Conservation (phyloP, 306 rosid genomes). For the Rosa lucieae region DNA sequence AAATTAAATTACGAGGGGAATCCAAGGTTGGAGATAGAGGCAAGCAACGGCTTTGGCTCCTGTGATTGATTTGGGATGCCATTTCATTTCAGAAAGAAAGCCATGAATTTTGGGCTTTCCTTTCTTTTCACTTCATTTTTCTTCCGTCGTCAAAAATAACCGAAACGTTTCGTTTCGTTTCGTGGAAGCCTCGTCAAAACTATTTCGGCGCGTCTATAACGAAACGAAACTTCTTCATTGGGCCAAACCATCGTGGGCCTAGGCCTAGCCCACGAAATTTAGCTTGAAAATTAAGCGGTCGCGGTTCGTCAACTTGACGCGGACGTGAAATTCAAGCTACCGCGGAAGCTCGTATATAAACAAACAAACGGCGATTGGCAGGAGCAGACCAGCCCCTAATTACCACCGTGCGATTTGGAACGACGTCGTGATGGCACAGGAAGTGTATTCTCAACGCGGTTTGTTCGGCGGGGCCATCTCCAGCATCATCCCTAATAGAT, state of each 20-base stretch:
- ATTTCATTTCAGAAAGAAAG: neutral
- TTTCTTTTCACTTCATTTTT: neutral
- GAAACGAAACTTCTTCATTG: too few species aligned
- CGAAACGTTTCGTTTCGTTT: neutral
- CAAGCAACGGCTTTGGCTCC: constrained; percentile 10
- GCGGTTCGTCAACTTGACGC: neutral
- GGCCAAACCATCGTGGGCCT: too few species aligned
- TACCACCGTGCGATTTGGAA: neutral
- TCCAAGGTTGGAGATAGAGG: neutral
- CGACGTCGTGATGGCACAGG: constrained; percentile 47
- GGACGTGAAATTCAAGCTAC: neutral
- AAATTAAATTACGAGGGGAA: neutral
- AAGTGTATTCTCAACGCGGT: constrained; percentile 39
- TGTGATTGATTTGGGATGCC: constrained; percentile 8
- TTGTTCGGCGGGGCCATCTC: constrained; percentile 69
- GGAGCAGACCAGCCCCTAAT: neutral
- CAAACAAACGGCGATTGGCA: neutral
- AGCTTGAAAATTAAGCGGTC: neutral
- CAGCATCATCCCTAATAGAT: constrained; percentile 63
- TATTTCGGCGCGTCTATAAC: neutral
- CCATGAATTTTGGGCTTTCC: too few species aligned
- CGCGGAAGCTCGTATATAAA: neutral
- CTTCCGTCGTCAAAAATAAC: neutral
- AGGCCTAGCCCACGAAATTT: too few species aligned
- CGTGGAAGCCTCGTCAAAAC: neutral